Base-by-base conservation (phyloP, 2,329 filamentous ascomycete species). In the Colletotrichum lupini region DNA sequence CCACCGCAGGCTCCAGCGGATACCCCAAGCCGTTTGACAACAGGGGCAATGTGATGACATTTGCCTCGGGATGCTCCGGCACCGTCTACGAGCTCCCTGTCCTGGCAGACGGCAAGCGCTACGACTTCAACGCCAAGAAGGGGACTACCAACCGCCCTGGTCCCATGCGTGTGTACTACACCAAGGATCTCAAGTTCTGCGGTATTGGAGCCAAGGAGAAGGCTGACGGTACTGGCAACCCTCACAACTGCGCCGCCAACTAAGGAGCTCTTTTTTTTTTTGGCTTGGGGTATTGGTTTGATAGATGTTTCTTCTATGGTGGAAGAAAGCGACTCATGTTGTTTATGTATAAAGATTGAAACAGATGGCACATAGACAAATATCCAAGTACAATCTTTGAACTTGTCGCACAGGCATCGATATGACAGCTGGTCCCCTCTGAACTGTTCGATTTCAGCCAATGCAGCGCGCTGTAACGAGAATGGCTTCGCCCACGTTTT, bases 31-130 rank as follows among this genome's bases (percentile, higher is more conserved):
- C 22, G n/a, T 60, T 53, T 1, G 65, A 49, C n/a, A 60, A 67
- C 30, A 59, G 49, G 9, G 65, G 65, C 56, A 67, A 52, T 22
- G 37, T 56, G 14, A 60, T 67, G 42, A 67, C 4, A 4, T 65
- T 65, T 9, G 62, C 62, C 35, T 65, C 52, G 8, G 62, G 62
- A 30, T 65, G 62, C 49, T 7, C 11, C 62, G 16, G 30, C 0
- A 14, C 59, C 16, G 56, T 61, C 16, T 61, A 32, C n/a, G 56
- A 60, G 6, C 56, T 61, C 8, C 56, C 28, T 7, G 30, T 67
- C 6, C 16, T 53, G 14, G 14, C 49, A 1, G n/a, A 52, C 42
- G 42, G 65, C n/a, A 61, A 67, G 65, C 26, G 55, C 16, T 67
- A 67, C 37, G 24, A 53, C 28, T 37, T 35, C 6, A 61, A 35